These are phyloP conservation scores for Penicillium roqueforti DNA, from an alignment of 495 filamentous ascomycete species.

Conservation along the genomic window DNA sequence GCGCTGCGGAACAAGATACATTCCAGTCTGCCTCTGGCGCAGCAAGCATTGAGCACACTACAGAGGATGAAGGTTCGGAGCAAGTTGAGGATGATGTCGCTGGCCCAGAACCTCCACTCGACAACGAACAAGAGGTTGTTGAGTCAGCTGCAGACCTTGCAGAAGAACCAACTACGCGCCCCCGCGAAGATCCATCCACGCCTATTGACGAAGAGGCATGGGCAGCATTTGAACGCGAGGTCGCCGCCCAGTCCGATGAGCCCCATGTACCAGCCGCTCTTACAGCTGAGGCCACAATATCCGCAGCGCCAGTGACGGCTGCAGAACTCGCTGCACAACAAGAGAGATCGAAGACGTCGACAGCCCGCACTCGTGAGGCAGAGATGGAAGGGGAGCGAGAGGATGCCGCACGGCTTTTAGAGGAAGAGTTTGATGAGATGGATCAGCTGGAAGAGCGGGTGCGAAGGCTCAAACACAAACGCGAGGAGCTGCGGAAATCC, in stretches of 20 bases:
- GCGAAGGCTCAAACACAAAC: constrained; percentile 65
- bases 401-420: constrained; percentile 73
- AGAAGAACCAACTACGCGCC: constrained; percentile 13
- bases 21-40: constrained; percentile 24
- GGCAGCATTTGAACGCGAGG: constrained; percentile 87
- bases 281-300: constrained; percentile 53
- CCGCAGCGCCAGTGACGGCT: constrained; percentile 61
- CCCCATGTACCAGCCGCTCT: constrained; percentile 32
- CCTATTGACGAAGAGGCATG: constrained; percentile 77
- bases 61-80: constrained; percentile 27
- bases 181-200: constrained; percentile 17
- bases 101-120: constrained; percentile 25
- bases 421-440: constrained; percentile 95
- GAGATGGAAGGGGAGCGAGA: constrained; percentile 79
- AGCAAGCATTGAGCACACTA: constrained; percentile 22
- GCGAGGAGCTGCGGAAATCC: constrained; percentile 53
- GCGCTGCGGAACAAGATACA: constrained; percentile 28
- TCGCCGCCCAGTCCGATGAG: constrained; percentile 52
- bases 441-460: constrained; percentile 81
- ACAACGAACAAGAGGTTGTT: constrained; percentile 15
- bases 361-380: constrained; percentile 45
- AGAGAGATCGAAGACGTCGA: constrained; percentile 51
- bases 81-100: constrained; percentile 27
- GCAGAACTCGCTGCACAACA: constrained; percentile 69
- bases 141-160: constrained; percentile 11